phyloP scores from a whole-genome alignment of 2,329 filamentous ascomycete genomes.

The Talaromyces sp. region DNA sequence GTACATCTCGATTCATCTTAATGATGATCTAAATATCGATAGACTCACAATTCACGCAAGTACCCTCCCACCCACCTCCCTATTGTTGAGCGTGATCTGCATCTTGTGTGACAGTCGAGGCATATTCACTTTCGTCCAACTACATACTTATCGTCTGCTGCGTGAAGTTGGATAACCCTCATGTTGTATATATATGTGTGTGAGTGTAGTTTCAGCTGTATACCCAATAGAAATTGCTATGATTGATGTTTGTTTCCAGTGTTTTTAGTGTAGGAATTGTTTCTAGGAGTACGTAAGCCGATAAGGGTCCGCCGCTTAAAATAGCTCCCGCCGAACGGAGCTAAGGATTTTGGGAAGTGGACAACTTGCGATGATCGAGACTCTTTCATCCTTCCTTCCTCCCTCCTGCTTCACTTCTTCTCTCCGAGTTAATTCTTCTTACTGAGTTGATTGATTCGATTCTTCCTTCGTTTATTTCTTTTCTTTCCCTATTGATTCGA shows the following conservation, averaged over 20 bases:
- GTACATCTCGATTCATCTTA: conserved; percentile 21
- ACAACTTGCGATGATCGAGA: conserved; percentile 10
- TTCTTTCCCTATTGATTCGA: conserved; percentile 13
- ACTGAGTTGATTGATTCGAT: conserved; percentile 13
- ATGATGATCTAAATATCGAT: conserved; percentile 12
- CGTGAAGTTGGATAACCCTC: conserved; percentile 8
- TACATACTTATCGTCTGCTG: not conserved
- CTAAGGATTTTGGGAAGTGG: conserved; percentile 14
- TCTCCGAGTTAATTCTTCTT: conserved; percentile 13
- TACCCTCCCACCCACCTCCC: not conserved
- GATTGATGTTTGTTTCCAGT: not conserved
- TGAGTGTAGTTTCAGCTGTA: conserved; percentile 13
- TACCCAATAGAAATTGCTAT: conserved; percentile 12
- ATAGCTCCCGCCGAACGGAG: conserved; percentile 5
- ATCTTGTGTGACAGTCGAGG: not conserved
- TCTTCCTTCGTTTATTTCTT: conserved; percentile 9
- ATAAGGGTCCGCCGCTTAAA: conserved; percentile 11
- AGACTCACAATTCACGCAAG: conserved; percentile 4
- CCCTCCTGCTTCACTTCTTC: not conserved
- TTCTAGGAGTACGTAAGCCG: not conserved
- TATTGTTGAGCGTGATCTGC: not conserved
- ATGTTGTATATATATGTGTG: conserved; percentile 12
- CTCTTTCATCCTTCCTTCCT: not conserved
- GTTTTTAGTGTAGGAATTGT: not conserved
- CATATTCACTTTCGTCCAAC: not conserved